Evolutionary conservation across 2,329 filamentous ascomycete species (phyloP), one percentile per base, ranked within the genome.

Genomic region (Pestalotiopsis sp.): DNA sequence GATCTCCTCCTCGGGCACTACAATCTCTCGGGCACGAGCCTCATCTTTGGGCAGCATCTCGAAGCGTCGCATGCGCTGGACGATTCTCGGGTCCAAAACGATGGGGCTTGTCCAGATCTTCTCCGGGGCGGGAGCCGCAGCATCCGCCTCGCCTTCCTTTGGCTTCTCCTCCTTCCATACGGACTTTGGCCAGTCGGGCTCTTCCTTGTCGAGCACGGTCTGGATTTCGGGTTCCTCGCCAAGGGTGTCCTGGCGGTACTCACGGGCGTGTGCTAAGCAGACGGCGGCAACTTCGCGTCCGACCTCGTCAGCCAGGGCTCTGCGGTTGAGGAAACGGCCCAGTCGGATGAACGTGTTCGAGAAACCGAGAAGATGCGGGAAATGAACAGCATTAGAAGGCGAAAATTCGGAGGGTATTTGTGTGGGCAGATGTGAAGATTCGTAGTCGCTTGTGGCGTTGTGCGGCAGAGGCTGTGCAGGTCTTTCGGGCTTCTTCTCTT

Each of bases 311-410:
- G 95, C 95, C n/a, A 97, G 86, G 71, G 88, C 83, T 66, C 96
- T 92, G 70, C 92, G 91, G 79, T 92, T 97, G 70, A 99, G 85
- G 86, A 95, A 99, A 72, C 96, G 92, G 76, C 92, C 92, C 70
- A 98, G 86, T 69, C 96, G 91, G 72, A 91, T 92, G 0, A 94
- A 93, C 2, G 95, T 98, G 82, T 96, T 95, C 71, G 93, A 84
- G 84, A 99, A 97, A 69, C 96, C 96, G 38, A 99, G 91, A 69
- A 98, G 88, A 79, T 98, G 95, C 1, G 95, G 95, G 79, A 97
- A 93, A 57, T 88, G 85, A 69, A 99, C 87, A 14, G 92, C 86
- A 27, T 87, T 84, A 5, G 92, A 90, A 58, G 94, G 94, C 49
- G 91, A 88, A 76, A 99, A 89, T 69, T 91, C 88, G 71, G 84